Base-by-base conservation (phyloP, 2,329 filamentous ascomycete species). In the Dothiorella sarmentorum region DNA sequence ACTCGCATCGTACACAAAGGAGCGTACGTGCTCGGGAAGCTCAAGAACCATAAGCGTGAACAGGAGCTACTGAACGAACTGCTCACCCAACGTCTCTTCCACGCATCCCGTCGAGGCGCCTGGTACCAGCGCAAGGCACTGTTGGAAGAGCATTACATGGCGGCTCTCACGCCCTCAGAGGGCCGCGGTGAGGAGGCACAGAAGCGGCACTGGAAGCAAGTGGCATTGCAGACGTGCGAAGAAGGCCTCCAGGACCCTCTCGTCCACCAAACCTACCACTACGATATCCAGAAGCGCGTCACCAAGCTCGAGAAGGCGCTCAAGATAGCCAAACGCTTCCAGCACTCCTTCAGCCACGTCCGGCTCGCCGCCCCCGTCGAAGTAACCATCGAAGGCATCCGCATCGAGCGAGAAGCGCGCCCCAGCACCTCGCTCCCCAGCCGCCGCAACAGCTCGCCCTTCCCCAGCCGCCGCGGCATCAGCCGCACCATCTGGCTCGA, bases 51-150 rank as follows among this genome's bases (percentile, higher is more conserved):
- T 69, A 79, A 79, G 58, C 83, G 84, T 24, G 94, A 99, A 68
- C 86, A 97, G 68, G 76, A 80, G 2, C 75, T 96, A 0, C 76
- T 96, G 1, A 80, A 75, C 0, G 89, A 94, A 67, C 81, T 99
- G 3, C 83, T 99, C 0, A 75, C 76, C 3, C 94, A 99, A 69
- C 83, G 83, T 4, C 80, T 97, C 0, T 97, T 97, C 66, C 92
- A 97, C 66, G 81, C 89, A 42, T 85, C 91, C 1, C 84, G 92
- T 26, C 84, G 94, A 40, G 94, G 94, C 0, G 85, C 86, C 0
- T 99, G 94, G 94, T 97, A 97, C 70, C 92, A 97, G 69, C 89
- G 94, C 18, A 96, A 95, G 73, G 94, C 93, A 1, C 77, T 99
- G 1, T 74, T 99, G 2, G 94, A 99, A 75, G 94, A 99, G 71